Base-by-base conservation (phyloP, 164 flowering plant genomes). In the Magnolia sinica region DNA sequence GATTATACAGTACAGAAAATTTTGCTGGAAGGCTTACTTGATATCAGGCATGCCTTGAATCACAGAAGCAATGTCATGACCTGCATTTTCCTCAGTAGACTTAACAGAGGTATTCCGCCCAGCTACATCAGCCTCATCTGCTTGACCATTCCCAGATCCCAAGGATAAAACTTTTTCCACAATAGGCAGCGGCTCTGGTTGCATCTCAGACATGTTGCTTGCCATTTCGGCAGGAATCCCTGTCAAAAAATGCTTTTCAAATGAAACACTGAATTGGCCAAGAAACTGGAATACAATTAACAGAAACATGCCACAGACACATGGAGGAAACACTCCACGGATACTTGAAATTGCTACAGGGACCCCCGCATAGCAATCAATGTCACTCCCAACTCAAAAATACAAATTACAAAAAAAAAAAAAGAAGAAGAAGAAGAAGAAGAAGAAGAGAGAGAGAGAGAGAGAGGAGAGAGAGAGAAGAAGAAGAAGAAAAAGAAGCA, bases 11-110 rank as follows among this genome's bases (percentile, higher is more conserved):
- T 11, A 55, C 13, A 55, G 10, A 68, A 2, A 79, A 73, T 18
- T 10, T n/a, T 19, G 11, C 70, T 22, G 5, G 11, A 70, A 77
- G 69, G 64, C 83, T 82, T 82, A 87, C 90, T 71, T 75, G 76
- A 73, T 19, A 81, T 76, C 76, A 75, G 76, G 76, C 10, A 23
- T 11, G 76, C 29, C n/a, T 20, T 70, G 69, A 18, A 68, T 52
- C 50, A 5, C 74, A 70, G 61, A 16, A 55, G 16, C 13, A 55
- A 55, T 11, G 18, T 11, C 61, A 55, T 69, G 78, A 67, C 22
- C 50, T 19, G 76, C 79, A 79, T 64, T 63, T 64, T 74, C 86
- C 24, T 31, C 71, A 70, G 72, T 82, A 70, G 79, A 58, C 64
- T 76, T 72, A 64, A 76, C 45, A 7, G 61, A 64, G 9, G 61